Base-by-base conservation (phyloP, 495 filamentous ascomycete species). In the Neurospora sublineolata region DNA sequence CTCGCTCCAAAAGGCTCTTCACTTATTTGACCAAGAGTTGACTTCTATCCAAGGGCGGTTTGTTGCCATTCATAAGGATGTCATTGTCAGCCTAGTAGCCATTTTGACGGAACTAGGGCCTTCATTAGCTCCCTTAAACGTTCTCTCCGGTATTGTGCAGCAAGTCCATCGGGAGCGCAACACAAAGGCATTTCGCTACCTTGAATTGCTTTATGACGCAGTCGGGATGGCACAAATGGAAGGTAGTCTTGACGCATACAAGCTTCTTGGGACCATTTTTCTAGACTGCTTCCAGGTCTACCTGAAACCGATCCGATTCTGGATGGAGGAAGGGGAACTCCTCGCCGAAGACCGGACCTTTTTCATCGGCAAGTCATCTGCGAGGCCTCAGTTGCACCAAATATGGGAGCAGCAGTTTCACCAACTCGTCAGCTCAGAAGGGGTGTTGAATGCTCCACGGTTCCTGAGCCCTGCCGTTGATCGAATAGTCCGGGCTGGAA, bases 221-320 rank as follows among this genome's bases (percentile, higher is more conserved):
- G 86, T 89, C 2, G 90, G 89, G 75, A 82, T 85, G 41, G 85
- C 87, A 6, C 93, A 97, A 78, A 84, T 92, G 71, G 86, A 86
- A 46, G 91, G 90, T 2, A 86, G 91, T 68, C 83, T 84, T 5
- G 78, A 75, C 9, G 82, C 85, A 23, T 96, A 90, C 75, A 76
- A 79, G 37, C 86, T 84, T 58, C 84, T 94, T 18, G 87, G 87
- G 11, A 80, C 80, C 4, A 81, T 97, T 12, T 96, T 97, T 80
- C 91, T 95, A 68, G 84, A 89, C 36, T 96, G 93, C 77, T 92
- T 97, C 41, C 87, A 90, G 72, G 89, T 92, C 4, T 97, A 97
- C 77, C 84, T 94, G 37, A 88, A 87, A 14, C 92, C 93, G 0
- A 88, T 97, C 37, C 85, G 89, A 37, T 79, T 83, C 3, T 99